phyloP scores from a whole-genome alignment of 352 stramenopile genomes.

The Blastocystis sp. region DNA sequence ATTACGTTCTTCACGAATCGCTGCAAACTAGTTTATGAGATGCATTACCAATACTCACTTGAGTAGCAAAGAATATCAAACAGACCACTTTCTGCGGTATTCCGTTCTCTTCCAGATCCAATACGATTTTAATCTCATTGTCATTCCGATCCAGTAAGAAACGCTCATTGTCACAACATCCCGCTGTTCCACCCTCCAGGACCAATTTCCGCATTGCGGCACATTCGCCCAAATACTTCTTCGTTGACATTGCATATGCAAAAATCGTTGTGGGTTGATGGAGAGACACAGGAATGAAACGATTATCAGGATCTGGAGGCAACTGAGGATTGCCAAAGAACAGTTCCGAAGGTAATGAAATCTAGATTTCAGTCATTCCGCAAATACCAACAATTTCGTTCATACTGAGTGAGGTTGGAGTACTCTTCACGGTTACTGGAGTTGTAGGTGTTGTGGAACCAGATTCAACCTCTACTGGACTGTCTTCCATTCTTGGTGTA shows the following conservation, averaged over 20 bases:
- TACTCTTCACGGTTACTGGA: too few species aligned
- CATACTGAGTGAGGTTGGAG: not conserved
- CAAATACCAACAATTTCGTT: not conserved
- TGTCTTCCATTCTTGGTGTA: not conserved
- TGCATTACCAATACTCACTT: not conserved
- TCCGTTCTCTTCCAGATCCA: constrained; percentile 27
- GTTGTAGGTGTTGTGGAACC: too few species aligned
- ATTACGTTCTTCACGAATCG: constrained; percentile 13
- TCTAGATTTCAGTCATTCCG: not conserved
- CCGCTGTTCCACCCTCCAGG: not conserved
- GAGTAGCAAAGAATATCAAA: constrained; percentile 43
- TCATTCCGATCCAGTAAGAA: constrained; percentile 37
- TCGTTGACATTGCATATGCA: constrained; percentile 13
- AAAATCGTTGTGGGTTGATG: constrained; percentile 41
- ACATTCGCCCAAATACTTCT: not conserved
- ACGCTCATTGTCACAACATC: not conserved
- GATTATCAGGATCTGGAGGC: constrained; percentile 23
- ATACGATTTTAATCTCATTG: constrained; percentile 3
- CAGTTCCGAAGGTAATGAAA: constrained; percentile 10
- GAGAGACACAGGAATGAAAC: constrained; percentile 31
- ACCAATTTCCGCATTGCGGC: constrained; percentile 41
- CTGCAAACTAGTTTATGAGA: not conserved
- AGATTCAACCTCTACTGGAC: too few species aligned
- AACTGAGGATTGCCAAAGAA: constrained; percentile 52
- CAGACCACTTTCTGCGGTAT: not conserved